These are phyloP conservation scores for Fusarium duplospermum DNA, from an alignment of 2,329 filamentous ascomycete species.

Conservation along the genomic window DNA sequence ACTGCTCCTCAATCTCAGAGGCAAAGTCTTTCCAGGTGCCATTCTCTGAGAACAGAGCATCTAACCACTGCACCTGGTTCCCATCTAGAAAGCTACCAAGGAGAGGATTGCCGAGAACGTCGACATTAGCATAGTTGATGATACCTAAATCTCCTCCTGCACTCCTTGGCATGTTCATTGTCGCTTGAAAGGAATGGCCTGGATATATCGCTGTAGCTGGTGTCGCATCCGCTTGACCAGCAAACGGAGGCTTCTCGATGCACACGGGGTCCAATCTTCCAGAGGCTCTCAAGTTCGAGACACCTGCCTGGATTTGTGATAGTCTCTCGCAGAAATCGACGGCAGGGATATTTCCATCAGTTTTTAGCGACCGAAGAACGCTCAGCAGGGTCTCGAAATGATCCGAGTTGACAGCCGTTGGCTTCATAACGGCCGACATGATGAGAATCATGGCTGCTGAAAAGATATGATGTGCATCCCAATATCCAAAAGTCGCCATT, in stretches of 20 bases:
- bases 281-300: conserved; percentile 29
- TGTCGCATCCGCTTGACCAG: not conserved
- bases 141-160: not conserved
- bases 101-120: conserved; percentile 41
- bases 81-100: conserved; percentile 46
- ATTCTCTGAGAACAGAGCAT: conserved; percentile 41
- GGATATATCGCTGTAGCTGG: not conserved
- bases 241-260: not conserved
- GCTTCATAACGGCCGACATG: conserved; percentile 49
- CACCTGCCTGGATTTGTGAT: conserved; percentile 39
- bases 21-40: conserved; percentile 42
- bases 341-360: conserved; percentile 46
- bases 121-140: conserved; percentile 31
- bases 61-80: conserved; percentile 40
- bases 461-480: conserved; percentile 50
- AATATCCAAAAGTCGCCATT: conserved; percentile 48
- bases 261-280: conserved; percentile 15
- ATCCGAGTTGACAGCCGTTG: conserved; percentile 41
- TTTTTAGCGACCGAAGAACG: conserved; percentile 45
- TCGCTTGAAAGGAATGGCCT: conserved; percentile 4
- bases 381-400: conserved; percentile 45
- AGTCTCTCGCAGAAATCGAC: conserved; percentile 46
- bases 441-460: conserved; percentile 47
- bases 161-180: conserved; percentile 1
- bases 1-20: conserved; percentile 45